Evolutionary conservation across 2,329 filamentous ascomycete genomes (phyloP), one percentile per base, ranked within the genome.

Genomic region (Clonostachys solani): DNA sequence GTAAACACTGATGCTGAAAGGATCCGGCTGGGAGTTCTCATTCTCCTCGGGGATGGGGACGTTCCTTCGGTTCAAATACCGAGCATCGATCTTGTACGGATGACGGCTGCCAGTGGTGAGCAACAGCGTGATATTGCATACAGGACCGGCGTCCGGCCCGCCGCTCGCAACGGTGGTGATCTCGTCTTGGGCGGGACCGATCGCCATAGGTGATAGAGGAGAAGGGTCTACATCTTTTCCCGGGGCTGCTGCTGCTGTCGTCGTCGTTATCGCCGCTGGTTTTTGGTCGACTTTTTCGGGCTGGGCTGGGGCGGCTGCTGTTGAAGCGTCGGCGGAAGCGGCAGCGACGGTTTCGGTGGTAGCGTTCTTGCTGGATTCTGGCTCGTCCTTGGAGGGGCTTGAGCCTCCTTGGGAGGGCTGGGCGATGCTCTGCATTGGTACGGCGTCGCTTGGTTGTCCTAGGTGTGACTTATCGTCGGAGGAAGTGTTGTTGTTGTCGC

Each of bases 1-100:
- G 64, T 96, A 96, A 44, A 96, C 86, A 55, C 89, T 95, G 68
- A 97, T 90, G 61, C 86, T 88, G 62, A 90, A 92, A 1, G 91
- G 91, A 61, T 96, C 90, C 53, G 80, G 77, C 51, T 68, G 75
- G 33, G 82, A 83, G 23, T 66, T 63, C 49, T 78, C 75, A 10
- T 75, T 80, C 54, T 80, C 68, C 33, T 85, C 84, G 17, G 89
- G 86, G 2, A 94, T 81, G 43, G 79, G 80, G 46, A 96, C 88
- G 56, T 86, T 88, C 50, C 90, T 82, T 67, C 92, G 91, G 46
- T 77, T 76, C 47, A 97, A 73, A 60, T 96, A 96, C 61, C 83
- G 89, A 59, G 89, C 86, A 65, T 95, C 89, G 54, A 97, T 87
- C 62, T 86, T 90, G 69, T 95, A 96, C 1, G 91, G 90, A 67